Percentiles rank a stretch among this genome's conserved stretches.
Evolutionary conservation across 2,329 filamentous ascomycete genomes (phyloP).

Genomic region (Colletotrichum sojae): DNA sequence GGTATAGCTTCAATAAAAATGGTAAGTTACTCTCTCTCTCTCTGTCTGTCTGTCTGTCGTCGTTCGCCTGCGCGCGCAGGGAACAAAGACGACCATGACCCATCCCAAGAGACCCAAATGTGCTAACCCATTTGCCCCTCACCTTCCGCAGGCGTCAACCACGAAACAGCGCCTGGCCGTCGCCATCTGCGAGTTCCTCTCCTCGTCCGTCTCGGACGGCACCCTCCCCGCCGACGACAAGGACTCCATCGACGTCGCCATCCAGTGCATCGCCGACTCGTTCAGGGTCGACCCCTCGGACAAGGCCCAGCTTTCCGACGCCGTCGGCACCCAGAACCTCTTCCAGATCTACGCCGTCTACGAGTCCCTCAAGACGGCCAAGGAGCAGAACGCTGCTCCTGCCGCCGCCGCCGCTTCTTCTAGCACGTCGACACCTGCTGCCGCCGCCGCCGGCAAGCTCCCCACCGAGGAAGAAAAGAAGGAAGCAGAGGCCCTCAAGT

Average conservation of each 20-base stretch:
- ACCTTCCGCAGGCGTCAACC: conserved; percentile 56
- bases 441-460: conserved; percentile 55
- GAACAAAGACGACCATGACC: not conserved
- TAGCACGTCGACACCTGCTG: conserved; percentile 43
- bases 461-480: conserved; percentile 74
- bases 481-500: conserved; percentile 90
- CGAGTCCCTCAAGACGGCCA: conserved; percentile 85
- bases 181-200: conserved; percentile 96
- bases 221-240: conserved; percentile 89
- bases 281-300: conserved; percentile 95
- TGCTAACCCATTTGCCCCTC: conserved; percentile 2
- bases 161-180: conserved; percentile 91
- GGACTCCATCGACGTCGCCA: conserved; percentile 93
- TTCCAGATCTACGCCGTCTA: conserved; percentile 95
- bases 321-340: conserved; percentile 88
- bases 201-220: conserved; percentile 86
- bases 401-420: conserved; percentile 45
- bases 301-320: conserved; percentile 78
- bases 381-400: conserved; percentile 33
- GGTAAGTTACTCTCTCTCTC: conserved; percentile 17
- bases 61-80: too few relatives aligned
- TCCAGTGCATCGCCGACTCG: conserved; percentile 93
- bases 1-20: conserved; percentile 30
- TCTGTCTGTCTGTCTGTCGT: too few relatives aligned
- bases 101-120: not conserved